Evolutionary conservation across 345 rosid species (phyloP), one percentile per base, ranked within the genome.

Genomic region (Stellera chamaejasme): DNA sequence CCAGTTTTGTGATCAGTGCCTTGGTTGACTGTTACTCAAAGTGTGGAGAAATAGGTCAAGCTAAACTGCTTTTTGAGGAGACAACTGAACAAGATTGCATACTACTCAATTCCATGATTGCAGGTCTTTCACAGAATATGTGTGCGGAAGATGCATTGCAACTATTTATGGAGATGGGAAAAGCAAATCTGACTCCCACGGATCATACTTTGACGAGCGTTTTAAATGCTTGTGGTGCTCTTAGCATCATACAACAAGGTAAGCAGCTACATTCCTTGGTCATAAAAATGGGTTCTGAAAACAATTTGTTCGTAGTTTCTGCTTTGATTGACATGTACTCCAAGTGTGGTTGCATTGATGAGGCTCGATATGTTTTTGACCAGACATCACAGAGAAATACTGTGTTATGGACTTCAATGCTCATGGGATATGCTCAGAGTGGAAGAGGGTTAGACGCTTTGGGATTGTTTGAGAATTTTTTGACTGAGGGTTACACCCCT

Each of bases 341-440:
- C 4, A 70, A 66, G 15, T 61, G 61, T 52, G 75, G 75, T 55
- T n/a, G 42, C 42, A 23, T 59, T 50, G 48, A 50, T 11, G 63
- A 50, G 11, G 69, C 69, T 59, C 36, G 56, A 26, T 7, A n/a
- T 3, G 16, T 50, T 16, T 72, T 72, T 59, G 41, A 66, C 43
- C 56, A 54, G 46, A 50, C 48, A 2, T 5, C 3, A 48, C 45
- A 15, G 14, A 71, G 50, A 61, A 70, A 63, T 55, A 48, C 15
- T 41, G 60, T 63, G 28, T 41, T 51, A 23, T 71, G 67, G 71
- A 66, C 67, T 71, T 62, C 75, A 49, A 66, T 66, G 68, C 66
- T 66, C 45, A 58, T 10, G 41, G 64, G 59, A 27, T 71, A 58
- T 43, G 71, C 55, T 51, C 67, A 54, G 59, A 54, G 50, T 50